Evolutionary conservation across 2,329 filamentous ascomycete species (phyloP).

Genomic region (Sporothrix globosa): DNA sequence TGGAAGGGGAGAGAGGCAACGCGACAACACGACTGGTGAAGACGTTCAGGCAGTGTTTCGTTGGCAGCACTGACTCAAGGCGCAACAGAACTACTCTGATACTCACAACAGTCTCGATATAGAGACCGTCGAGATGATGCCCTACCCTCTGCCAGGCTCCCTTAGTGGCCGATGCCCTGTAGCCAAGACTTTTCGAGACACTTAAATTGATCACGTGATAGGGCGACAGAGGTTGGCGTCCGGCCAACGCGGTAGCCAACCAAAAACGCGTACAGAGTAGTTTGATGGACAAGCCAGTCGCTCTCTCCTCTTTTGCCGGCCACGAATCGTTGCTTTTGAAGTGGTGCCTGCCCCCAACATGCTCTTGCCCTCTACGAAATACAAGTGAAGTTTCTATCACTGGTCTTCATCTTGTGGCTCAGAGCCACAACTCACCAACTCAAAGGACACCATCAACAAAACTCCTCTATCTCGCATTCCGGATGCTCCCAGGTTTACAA

Average conservation of each 20-base stretch:
- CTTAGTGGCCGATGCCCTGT: not conserved
- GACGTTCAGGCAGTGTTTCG: conserved; percentile 1
- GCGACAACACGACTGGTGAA: not conserved
- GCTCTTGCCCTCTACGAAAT: not conserved
- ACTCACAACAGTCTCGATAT: no score
- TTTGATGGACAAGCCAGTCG: not conserved
- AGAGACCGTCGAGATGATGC: not conserved
- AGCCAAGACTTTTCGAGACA: not conserved
- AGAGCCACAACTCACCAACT: no score
- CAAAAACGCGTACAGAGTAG: conserved; percentile 36
- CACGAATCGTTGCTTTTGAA: conserved; percentile 20
- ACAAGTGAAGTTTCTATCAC: not conserved
- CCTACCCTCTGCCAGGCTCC: not conserved
- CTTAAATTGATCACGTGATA: conserved; percentile 38
- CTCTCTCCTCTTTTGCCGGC: conserved; percentile 5
- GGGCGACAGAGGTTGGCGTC: conserved; percentile 37
- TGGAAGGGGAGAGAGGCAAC: no score
- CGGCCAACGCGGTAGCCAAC: conserved; percentile 37
- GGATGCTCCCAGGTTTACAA: not conserved
- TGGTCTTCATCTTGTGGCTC: not conserved
- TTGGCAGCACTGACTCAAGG: not conserved
- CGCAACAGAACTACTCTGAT: not conserved
- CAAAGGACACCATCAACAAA: not conserved
- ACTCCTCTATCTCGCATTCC: not conserved
- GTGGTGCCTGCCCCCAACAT: not conserved